Percentiles rank a stretch among this genome's conserved stretches.
Conservation (phyloP, 352 stramenopile genomes). For the Thalassiosira livingstoniorum region DNA sequence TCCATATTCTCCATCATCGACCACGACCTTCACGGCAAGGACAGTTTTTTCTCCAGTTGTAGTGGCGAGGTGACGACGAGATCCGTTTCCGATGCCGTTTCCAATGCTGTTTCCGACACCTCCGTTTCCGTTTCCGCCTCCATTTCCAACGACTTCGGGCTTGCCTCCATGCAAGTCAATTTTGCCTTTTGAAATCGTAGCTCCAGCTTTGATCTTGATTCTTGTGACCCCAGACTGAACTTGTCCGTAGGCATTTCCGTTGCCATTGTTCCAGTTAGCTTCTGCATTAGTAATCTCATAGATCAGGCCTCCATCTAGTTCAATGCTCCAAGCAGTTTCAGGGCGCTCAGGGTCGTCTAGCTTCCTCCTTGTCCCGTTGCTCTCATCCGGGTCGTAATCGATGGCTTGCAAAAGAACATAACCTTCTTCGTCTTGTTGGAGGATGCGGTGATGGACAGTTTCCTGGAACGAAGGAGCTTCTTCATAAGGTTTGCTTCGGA, state of each 20-base stretch:
- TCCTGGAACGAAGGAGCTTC: neutral
- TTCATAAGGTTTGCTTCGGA: neutral
- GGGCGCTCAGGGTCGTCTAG: neutral
- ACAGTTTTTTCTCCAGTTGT: constrained; percentile 45
- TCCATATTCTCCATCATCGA: constrained; percentile 9
- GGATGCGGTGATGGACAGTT: neutral
- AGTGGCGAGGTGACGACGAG: constrained; percentile 37
- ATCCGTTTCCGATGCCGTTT: no score
- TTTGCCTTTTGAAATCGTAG: neutral
- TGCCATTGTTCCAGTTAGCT: neutral
- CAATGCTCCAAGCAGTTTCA: neutral
- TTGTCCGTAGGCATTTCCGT: neutral
- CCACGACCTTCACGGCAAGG: constrained; percentile 54
- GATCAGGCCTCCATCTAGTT: constrained; percentile 13
- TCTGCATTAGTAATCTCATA: constrained; percentile 2
- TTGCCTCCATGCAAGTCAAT: constrained; percentile 11
- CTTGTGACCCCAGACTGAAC: neutral
- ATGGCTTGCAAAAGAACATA: neutral
- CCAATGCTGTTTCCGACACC: neutral
- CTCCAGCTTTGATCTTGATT: constrained; percentile 13
- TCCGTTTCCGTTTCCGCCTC: neutral
- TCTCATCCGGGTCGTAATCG: neutral
- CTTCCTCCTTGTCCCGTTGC: neutral
- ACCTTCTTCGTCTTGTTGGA: neutral
- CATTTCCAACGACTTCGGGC: constrained; percentile 9